Percentiles rank a stretch among this genome's conserved stretches.
Conservation (phyloP, 2,329 filamentous ascomycete species). For the Aspergillus tanneri region DNA sequence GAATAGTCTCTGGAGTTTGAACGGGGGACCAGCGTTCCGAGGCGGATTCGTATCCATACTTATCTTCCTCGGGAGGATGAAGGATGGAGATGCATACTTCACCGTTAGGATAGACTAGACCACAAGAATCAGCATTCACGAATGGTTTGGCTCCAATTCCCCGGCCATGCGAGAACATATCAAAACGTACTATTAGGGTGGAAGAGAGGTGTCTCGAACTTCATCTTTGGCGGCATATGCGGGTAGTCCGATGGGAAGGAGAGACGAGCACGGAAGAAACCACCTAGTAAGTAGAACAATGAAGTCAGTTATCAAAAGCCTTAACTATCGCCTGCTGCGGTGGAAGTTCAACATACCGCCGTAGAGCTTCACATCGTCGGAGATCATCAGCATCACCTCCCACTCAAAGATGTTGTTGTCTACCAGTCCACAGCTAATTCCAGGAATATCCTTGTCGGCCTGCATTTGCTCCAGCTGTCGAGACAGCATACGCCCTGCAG, state of each 20-base stretch:
- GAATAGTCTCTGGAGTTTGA: slow-evolving; percentile 90
- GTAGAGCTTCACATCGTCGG: slow-evolving; percentile 88
- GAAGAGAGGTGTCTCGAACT: slow-evolving; percentile 82
- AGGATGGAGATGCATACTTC: slow-evolving; percentile 96
- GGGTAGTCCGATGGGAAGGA: slow-evolving; percentile 85
- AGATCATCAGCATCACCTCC: slow-evolving; percentile 99
- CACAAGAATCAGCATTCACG: neutral
- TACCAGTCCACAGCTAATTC: slow-evolving; percentile 88
- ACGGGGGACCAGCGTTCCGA: slow-evolving; percentile 92
- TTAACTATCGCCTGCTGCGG: too few relatives aligned
- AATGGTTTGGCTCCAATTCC: too few relatives aligned
- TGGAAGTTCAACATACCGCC: slow-evolving; percentile 77
- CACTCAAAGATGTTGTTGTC: slow-evolving; percentile 90
- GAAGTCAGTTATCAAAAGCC: too few relatives aligned
- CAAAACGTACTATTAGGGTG: slow-evolving; percentile 76
- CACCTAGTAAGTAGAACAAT: slow-evolving; percentile 56
- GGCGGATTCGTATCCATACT: slow-evolving; percentile 88
- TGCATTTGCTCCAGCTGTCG: slow-evolving; percentile 95
- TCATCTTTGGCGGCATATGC: slow-evolving; percentile 81
- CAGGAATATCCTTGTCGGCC: slow-evolving; percentile 82
- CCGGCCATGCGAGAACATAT: too few relatives aligned
- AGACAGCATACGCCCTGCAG: slow-evolving; percentile 63
- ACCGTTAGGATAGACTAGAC: slow-evolving; percentile 73
- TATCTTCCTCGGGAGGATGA: slow-evolving; percentile 90
- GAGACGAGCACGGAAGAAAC: slow-evolving; percentile 84